A percentile compares a stretch with the other conserved stretches of the same genome.
Conservation (phyloP, 2,329 filamentous ascomycete genomes). For the Simplicillium aogashimaense region DNA sequence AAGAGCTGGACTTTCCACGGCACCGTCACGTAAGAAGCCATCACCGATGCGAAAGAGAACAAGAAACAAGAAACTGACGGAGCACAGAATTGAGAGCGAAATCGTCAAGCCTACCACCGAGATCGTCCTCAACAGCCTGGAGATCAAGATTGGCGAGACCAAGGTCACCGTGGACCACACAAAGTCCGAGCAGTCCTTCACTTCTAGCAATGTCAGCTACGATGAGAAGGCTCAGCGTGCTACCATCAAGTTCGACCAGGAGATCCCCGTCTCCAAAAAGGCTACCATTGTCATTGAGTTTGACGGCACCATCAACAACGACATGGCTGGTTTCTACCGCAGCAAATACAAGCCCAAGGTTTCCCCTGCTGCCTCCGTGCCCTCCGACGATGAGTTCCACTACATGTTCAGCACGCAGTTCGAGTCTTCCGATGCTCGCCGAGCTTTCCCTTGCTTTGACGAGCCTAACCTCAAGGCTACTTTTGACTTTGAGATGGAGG, state of each 20-base stretch:
- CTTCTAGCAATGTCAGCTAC: constrained; percentile 63
- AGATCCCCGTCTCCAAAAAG: constrained; percentile 57
- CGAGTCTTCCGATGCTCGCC: constrained; percentile 87
- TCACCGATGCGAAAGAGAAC: constrained; percentile 1
- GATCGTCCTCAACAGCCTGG: constrained; percentile 75
- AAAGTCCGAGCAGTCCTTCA: constrained; percentile 45
- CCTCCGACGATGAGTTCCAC: constrained; percentile 57
- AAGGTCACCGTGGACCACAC: constrained; percentile 50
- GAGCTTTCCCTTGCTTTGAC: constrained; percentile 96
- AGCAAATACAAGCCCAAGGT: constrained; percentile 83
- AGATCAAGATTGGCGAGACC: constrained; percentile 63
- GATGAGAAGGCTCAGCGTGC: constrained; percentile 77
- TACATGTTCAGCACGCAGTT: constrained; percentile 94
- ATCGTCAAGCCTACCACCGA: constrained; percentile 63
- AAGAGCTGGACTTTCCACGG: constrained; percentile 69
- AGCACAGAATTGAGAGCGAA: constrained; percentile 58
- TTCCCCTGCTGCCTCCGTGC: constrained; percentile 65
- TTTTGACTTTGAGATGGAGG: constrained; percentile 87
- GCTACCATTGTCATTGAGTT: constrained; percentile 63
- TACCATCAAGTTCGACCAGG: constrained; percentile 64
- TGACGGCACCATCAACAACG: constrained; percentile 74
- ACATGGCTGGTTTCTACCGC: constrained; percentile 89
- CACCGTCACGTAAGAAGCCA: constrained; percentile 48
- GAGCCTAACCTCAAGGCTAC: constrained; percentile 96
- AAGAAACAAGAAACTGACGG: constrained; percentile 5